Evolutionary conservation across 768 basidiomycete species (phyloP).

Genomic region (Leccinum longicurvipes): DNA sequence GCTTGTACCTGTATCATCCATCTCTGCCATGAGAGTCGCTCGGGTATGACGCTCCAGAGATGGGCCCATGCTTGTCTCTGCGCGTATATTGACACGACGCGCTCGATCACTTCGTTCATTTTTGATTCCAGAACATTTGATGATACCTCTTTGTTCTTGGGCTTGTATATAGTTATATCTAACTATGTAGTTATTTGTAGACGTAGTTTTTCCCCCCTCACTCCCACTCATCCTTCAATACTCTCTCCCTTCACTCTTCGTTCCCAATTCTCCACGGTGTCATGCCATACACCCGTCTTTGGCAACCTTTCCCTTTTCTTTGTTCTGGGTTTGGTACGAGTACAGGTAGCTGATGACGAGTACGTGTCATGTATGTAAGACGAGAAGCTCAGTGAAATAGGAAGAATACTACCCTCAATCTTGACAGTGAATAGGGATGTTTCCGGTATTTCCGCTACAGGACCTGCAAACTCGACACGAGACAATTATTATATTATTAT

Average conservation of each 20-base stretch:
- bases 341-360: neutral
- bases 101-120: slow-evolving; percentile 11
- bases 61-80: slow-evolving; percentile 5
- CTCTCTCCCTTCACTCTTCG: neutral
- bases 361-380: neutral
- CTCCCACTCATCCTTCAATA: neutral
- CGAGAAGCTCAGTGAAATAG: neutral
- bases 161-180: slow-evolving; percentile 32
- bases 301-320: neutral
- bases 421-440: neutral
- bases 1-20: slow-evolving; percentile 25
- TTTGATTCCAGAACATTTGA: neutral
- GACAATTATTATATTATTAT: neutral
- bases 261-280: neutral
- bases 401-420: neutral
- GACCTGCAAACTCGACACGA: neutral
- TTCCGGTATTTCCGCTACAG: neutral
- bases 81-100: neutral
- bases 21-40: neutral
- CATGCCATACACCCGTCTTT: neutral
- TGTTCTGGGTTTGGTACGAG: neutral
- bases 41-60: neutral
- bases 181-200: slow-evolving; percentile 25
- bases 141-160: slow-evolving; percentile 6
- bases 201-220: neutral